These are phyloP conservation scores for Monilinia aucupariae DNA, from an alignment of 2,329 filamentous ascomycete species.

Conservation along the genomic window DNA sequence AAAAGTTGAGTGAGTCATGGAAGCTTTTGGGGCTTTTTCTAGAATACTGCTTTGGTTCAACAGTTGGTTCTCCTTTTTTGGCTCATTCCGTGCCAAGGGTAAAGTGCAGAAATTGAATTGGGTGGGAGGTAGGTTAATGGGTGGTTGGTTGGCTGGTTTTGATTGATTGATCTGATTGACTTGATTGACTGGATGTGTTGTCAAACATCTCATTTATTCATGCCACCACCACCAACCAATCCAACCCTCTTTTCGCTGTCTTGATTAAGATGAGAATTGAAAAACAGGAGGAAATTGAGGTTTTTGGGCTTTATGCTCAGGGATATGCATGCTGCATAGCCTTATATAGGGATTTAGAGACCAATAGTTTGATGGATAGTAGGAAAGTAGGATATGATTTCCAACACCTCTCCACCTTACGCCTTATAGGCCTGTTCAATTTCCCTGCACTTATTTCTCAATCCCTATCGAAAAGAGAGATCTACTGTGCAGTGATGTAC, in stretches of 20 bases:
- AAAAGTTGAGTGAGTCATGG: not conserved
- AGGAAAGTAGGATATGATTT: not conserved
- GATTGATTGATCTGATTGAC: not conserved
- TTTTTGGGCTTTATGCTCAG: constrained; percentile 6
- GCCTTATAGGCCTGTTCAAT: not conserved
- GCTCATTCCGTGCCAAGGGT: too few species aligned
- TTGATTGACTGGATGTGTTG: not conserved
- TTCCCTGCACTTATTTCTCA: constrained; percentile 3
- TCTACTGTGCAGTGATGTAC: not conserved
- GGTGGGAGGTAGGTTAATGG: too few species aligned
- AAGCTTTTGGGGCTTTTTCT: constrained; percentile 9
- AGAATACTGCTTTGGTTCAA: constrained; percentile 4
- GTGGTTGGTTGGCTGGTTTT: not conserved
- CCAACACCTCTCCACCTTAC: not conserved
- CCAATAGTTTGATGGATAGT: not conserved
- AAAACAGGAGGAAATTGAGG: constrained; percentile 7
- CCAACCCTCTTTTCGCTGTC: not conserved
- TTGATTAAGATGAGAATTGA: not conserved
- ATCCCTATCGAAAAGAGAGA: not conserved
- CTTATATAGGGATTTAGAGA: not conserved
- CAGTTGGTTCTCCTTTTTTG: too few species aligned
- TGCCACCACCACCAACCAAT: too few species aligned
- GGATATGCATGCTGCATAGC: constrained; percentile 3
- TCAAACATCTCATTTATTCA: constrained; percentile 7
- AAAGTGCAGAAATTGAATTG: too few species aligned